Percentiles rank a stretch among this genome's conserved stretches.
phyloP scores from a whole-genome alignment of 164 flowering plant genomes.

The Echeveria elegans region DNA sequence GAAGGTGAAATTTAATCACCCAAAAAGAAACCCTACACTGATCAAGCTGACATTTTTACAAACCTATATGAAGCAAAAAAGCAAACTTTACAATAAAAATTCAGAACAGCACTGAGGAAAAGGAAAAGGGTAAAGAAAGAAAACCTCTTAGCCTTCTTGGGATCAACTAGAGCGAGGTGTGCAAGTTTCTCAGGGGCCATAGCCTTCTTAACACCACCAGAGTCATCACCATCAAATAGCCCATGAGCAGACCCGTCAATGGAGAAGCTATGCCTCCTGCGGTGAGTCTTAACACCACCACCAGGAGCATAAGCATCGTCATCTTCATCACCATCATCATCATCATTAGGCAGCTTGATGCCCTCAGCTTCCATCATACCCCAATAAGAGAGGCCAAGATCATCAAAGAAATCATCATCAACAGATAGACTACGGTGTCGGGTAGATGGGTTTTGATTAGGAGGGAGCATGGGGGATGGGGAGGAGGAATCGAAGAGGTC shows the following conservation, averaged over 20 bases:
- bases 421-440: conserved; percentile 82
- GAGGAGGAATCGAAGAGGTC: conserved; percentile 30
- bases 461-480: conserved; percentile 16
- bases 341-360: conserved; percentile 26
- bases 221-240: conserved; percentile 30
- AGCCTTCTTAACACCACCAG: conserved; percentile 56
- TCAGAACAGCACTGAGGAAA: not conserved
- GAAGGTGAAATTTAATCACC: not conserved
- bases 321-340: conserved; percentile 23
- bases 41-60: not conserved
- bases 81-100: not conserved
- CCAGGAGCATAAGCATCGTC: conserved; percentile 27
- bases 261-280: conserved; percentile 55
- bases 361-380: conserved; percentile 15
- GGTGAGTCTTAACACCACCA: conserved; percentile 16
- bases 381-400: conserved; percentile 25
- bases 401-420: conserved; percentile 83
- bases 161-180: conserved; percentile 69
- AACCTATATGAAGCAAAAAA: not conserved
- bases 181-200: conserved; percentile 63
- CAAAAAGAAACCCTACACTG: not conserved
- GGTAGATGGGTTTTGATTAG: conserved; percentile 3
- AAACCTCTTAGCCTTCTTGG: conserved; percentile 81
- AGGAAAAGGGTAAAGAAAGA: too few species aligned
- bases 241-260: conserved; percentile 57